A percentile compares a stretch with the other conserved stretches of the same genome.
Evolutionary conservation across 2,329 filamentous ascomycete species (phyloP).

Genomic region (Arthrobotrys iridis): DNA sequence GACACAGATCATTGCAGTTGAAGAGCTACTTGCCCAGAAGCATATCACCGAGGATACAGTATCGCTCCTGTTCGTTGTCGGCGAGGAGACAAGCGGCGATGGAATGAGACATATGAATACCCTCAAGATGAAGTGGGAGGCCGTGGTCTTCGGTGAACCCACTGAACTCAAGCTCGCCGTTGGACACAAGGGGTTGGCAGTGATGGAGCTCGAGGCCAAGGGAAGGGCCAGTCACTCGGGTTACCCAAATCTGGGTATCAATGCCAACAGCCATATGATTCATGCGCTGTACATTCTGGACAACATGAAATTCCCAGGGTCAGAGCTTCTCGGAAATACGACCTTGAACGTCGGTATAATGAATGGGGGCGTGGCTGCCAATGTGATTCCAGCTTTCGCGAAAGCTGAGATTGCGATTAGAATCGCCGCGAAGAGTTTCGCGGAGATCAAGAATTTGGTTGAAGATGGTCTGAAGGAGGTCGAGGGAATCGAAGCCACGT

Average conservation of each 20-base stretch:
- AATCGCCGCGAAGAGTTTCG: constrained; percentile 76
- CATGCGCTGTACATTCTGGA: constrained; percentile 75
- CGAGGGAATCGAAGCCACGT: constrained; percentile 70
- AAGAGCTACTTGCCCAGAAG: constrained; percentile 64
- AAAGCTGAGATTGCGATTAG: constrained; percentile 75
- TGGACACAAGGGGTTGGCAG: constrained; percentile 87
- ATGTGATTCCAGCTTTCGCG: constrained; percentile 84
- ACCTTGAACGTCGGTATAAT: constrained; percentile 87
- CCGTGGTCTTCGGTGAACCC: constrained; percentile 90
- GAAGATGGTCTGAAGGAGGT: constrained; percentile 65
- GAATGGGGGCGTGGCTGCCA: constrained; percentile 82
- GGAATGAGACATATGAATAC: constrained; percentile 74
- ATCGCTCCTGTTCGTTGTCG: constrained; percentile 76
- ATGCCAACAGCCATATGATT: constrained; percentile 82
- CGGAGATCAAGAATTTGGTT: constrained; percentile 63
- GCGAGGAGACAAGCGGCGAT: constrained; percentile 81
- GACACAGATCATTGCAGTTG: constrained; percentile 75
- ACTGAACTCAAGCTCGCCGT: constrained; percentile 87
- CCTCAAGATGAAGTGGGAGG: constrained; percentile 68
- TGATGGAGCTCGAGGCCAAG: constrained; percentile 72
- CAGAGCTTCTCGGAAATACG: constrained; percentile 81
- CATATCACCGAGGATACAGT: constrained; percentile 64
- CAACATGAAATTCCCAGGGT: constrained; percentile 76
- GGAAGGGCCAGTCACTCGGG: constrained; percentile 88
- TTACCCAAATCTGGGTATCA: constrained; percentile 88